A percentile compares a stretch with the other conserved stretches of the same genome.
Evolutionary conservation across 768 basidiomycete genomes (phyloP).

Genomic region (Dacryopinax spathularia): DNA sequence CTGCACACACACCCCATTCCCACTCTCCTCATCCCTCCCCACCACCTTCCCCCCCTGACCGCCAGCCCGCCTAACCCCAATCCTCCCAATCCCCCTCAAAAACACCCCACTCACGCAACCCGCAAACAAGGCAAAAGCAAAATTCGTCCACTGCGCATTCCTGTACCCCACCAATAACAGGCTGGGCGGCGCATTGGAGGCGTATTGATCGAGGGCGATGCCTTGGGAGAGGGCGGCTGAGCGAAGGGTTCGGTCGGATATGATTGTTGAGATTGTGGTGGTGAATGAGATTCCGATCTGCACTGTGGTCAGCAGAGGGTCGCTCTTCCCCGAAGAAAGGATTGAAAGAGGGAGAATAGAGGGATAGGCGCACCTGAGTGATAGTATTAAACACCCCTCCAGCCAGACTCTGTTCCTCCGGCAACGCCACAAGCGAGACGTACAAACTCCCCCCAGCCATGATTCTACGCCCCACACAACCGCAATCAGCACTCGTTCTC

Average conservation of each 20-base stretch:
- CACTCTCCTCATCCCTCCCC: neutral
- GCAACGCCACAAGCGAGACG: slow-evolving; percentile 48
- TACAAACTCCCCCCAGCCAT: slow-evolving; percentile 44
- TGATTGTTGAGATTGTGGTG: slow-evolving; percentile 58
- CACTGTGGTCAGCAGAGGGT: no score
- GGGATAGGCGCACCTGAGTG: slow-evolving; percentile 37
- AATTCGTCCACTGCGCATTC: slow-evolving; percentile 51
- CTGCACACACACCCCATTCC: neutral
- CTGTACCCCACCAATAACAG: slow-evolving; percentile 42
- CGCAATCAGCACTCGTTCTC: no score
- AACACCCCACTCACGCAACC: neutral
- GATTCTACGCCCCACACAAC: neutral
- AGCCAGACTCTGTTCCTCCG: slow-evolving; percentile 60
- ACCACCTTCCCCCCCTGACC: neutral
- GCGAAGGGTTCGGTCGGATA: slow-evolving; percentile 42
- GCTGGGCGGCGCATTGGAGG: slow-evolving; percentile 19
- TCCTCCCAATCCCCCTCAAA: neutral
- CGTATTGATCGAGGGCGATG: slow-evolving; percentile 17
- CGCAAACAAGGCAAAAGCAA: slow-evolving; percentile 44
- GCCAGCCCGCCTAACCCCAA: neutral
- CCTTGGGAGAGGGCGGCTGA: slow-evolving; percentile 23
- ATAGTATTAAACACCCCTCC: slow-evolving; percentile 69
- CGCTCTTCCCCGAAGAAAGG: neutral
- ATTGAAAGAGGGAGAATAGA: neutral
- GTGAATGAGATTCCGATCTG: slow-evolving; percentile 59